Base-by-base conservation (phyloP, 2,329 filamentous ascomycete species). In the Sporothrix inflata region DNA sequence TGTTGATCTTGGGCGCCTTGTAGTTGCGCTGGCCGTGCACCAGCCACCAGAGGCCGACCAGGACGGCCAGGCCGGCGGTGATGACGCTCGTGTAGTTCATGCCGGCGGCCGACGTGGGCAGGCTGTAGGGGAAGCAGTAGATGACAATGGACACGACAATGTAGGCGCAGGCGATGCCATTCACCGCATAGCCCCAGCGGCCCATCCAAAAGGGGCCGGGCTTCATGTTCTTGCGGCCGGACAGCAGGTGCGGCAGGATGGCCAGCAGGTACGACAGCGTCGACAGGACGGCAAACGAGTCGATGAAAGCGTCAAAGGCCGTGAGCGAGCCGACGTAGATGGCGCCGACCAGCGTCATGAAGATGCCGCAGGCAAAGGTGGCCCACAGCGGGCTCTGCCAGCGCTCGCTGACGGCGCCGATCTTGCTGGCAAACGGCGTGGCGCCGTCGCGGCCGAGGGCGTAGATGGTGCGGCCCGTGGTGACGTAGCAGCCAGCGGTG, bases 261-360 rank as follows among this genome's bases (percentile, higher is more conserved):
- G 89, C 88, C 0, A 88, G 87, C 2, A 91, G 82, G 77, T 90
- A 92, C 0, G 87, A 90, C 11, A 88, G 76, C 66, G 70, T 81
- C 14, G 79, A 81, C 8, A 82, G 76, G 0, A 82, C 77, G 40
- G 82, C 81, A 72, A 82, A 83, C 40, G 78, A 80, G 11, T 88
- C 88, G 8, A 92, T 86, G 34, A 92, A 87, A 0, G 90, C 90
- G 55, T 87, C 86, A 80, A 92, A 93, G 0, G 91, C 91, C 0
- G 89, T 90, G 0, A 84, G 85, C 73, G 84, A 89, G n/a, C 87
- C 90, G 1, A 92, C 85, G 75, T 91, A 92, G 60, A 92, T 89
- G 55, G 83, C 84, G 0, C 89, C 90, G 0, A 92, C 82, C 3
- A 90, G 78, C 0, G 88, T 88, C 0, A 82, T 78, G 1, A 84